A percentile compares a stretch with the other conserved stretches of the same genome.
Conservation (phyloP, 2,329 filamentous ascomycete genomes). For the Shiraia sp. region DNA sequence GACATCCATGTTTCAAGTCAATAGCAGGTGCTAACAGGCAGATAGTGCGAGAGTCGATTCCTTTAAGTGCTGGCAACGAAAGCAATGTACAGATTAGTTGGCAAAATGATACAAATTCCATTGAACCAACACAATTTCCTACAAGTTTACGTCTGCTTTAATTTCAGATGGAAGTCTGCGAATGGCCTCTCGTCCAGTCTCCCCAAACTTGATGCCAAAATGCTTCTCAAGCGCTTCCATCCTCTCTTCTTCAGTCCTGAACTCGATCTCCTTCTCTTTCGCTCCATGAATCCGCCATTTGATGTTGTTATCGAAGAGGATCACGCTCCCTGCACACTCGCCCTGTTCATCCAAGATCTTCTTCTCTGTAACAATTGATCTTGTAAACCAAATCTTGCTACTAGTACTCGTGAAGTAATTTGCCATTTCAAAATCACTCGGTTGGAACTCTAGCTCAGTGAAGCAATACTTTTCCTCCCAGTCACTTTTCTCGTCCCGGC, state of each 20-base stretch:
- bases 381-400: constrained; percentile 38
- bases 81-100: constrained; percentile 6
- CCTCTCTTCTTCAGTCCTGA: constrained; percentile 50
- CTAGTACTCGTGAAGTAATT: constrained; percentile 43
- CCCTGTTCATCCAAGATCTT: constrained; percentile 51
- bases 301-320: constrained; percentile 49
- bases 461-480: constrained; percentile 70
- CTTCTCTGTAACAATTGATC: constrained; percentile 50
- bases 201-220: constrained; percentile 49
- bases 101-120: constrained; percentile 17
- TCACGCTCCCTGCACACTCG: constrained; percentile 44
- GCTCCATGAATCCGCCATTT: constrained; percentile 51
- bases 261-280: constrained; percentile 46
- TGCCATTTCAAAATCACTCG: constrained; percentile 37
- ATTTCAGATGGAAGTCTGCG: constrained; percentile 39
- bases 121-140: constrained; percentile 11
- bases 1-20: constrained; percentile 19
- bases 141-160: constrained; percentile 18
- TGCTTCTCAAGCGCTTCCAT: constrained; percentile 49
- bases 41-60: constrained; percentile 45
- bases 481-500: constrained; percentile 43
- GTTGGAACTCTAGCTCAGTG: constrained; percentile 48
- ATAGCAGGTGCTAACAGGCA: constrained; percentile 27
- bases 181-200: constrained; percentile 46
- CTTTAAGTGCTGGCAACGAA: constrained; percentile 25